A percentile compares a stretch with the other conserved stretches of the same genome.
These are phyloP conservation scores for Eucalyptus rudis DNA, from an alignment of 345 rosid genomes.

Conservation along the genomic window DNA sequence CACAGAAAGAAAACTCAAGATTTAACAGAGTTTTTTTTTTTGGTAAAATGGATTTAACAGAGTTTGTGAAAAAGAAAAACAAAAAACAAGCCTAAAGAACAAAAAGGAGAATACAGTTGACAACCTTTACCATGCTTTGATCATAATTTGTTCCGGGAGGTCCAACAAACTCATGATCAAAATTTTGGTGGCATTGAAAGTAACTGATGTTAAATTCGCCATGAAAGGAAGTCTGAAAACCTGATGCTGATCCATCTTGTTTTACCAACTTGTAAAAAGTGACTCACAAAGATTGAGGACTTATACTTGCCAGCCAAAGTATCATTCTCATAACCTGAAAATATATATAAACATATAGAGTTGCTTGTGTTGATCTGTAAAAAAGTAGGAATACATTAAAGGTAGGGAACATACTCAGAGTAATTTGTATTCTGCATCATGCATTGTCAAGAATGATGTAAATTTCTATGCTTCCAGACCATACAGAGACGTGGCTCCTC, in stretches of 20 bases:
- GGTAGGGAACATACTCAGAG: background rate
- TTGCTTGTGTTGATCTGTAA: background rate
- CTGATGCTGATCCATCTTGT: slow-evolving; percentile 92
- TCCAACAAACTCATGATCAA: slow-evolving; percentile 67
- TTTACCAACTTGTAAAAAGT: slow-evolving; percentile 65
- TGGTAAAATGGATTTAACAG: background rate
- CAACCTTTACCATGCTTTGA: slow-evolving; percentile 76
- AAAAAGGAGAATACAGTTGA: background rate
- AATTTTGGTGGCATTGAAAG: slow-evolving; percentile 74
- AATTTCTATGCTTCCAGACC: background rate
- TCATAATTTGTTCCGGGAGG: slow-evolving; percentile 72
- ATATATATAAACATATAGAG: background rate
- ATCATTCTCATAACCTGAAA: slow-evolving; percentile 25
- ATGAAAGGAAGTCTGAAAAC: slow-evolving; percentile 88
- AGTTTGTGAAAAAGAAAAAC: background rate
- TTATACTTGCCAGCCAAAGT: slow-evolving; percentile 64
- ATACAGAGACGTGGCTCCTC: background rate
- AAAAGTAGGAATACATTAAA: background rate
- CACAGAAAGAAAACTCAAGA: background rate
- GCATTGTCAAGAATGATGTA: background rate
- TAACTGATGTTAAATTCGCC: slow-evolving; percentile 94
- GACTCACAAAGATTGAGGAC: slow-evolving; percentile 78
- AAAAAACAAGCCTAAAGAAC: background rate
- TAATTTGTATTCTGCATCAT: background rate
- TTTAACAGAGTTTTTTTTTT: background rate